Evolutionary conservation across 306 rosid species (phyloP), one percentile per base, ranked within the genome.

Genomic region (Lathyrus aphaca): DNA sequence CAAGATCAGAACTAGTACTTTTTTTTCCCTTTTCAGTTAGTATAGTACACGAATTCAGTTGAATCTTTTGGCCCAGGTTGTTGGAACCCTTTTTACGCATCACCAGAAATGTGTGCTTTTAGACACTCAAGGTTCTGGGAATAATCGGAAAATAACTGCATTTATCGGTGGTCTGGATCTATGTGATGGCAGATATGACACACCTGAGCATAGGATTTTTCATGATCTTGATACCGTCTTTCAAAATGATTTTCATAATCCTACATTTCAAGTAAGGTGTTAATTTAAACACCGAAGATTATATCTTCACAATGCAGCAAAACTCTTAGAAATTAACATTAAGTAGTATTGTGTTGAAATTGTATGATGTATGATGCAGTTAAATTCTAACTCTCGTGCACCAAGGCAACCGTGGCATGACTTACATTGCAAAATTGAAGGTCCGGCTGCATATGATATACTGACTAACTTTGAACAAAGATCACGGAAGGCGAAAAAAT

Each of bases 391-490:
- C 53, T n/a, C 72, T 0, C 6, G 14, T 30, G 91, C 81, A 29
- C 96, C 88, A 70, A 89, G 96, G 78, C 77, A 89, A 25, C 96
- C 96, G 11, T 82, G 86, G 86, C 86, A 82, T 74, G 86, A 82
- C 64, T 54, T 82, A 13, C 86, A 82, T 45, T 86, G 95, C 77
- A 89, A 86, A 73, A 46, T 89, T 38, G 96, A 89, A 72, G 96
- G 96, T 69, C 96, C 91, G 19, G 96, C 96, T 56, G 96, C 96
- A 39, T 89, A 86, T 64, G 96, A 89, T 81, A 77, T 89, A 75
- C 62, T 89, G 63, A 82, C 82, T 25, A 86, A 84, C 57, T 89
- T 89, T 68, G 96, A 89, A 60, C 96, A 89, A 84, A 84, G 91
- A 78, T 82, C 91, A 86, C 75, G 27, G 74, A 89, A 89, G 65